phyloP scores from a whole-genome alignment of 768 basidiomycete genomes.

The Mycena capillaripes region DNA sequence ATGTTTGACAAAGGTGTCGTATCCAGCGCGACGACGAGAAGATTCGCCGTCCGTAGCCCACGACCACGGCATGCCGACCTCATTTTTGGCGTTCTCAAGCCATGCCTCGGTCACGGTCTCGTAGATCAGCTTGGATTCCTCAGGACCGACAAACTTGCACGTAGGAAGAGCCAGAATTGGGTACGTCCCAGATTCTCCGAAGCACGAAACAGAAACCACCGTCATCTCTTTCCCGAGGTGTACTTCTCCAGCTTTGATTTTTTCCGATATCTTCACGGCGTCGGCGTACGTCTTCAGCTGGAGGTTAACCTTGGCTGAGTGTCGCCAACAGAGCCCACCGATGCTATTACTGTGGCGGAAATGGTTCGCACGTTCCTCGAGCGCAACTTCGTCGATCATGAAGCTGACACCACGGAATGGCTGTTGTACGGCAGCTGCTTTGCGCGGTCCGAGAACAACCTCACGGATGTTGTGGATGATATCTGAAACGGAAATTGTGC shows the following conservation, averaged over 20 bases:
- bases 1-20: conserved; percentile 7
- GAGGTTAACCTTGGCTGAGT: conserved; percentile 11
- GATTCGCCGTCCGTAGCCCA: conserved; percentile 38
- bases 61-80: conserved; percentile 33
- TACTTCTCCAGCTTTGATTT: not conserved
- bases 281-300: not conserved
- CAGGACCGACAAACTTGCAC: conserved; percentile 25
- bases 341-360: conserved; percentile 23
- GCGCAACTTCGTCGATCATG: conserved; percentile 29
- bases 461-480: conserved; percentile 31
- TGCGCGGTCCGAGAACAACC: conserved; percentile 13
- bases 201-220: conserved; percentile 15
- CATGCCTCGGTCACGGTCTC: conserved; percentile 13
- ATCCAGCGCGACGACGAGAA: conserved; percentile 15
- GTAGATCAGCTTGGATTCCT: not conserved
- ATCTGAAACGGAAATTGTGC: not conserved
- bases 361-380: conserved; percentile 25
- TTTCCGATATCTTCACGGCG: not conserved
- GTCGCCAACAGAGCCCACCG: conserved; percentile 32
- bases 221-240: conserved; percentile 36
- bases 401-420: conserved; percentile 25
- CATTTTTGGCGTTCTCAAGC: not conserved
- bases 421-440: not conserved
- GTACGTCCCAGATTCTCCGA: conserved; percentile 6
- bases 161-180: conserved; percentile 30